Evolutionary conservation across 164 flowering plant species (phyloP).

Genomic region (Protea cynaroides): DNA sequence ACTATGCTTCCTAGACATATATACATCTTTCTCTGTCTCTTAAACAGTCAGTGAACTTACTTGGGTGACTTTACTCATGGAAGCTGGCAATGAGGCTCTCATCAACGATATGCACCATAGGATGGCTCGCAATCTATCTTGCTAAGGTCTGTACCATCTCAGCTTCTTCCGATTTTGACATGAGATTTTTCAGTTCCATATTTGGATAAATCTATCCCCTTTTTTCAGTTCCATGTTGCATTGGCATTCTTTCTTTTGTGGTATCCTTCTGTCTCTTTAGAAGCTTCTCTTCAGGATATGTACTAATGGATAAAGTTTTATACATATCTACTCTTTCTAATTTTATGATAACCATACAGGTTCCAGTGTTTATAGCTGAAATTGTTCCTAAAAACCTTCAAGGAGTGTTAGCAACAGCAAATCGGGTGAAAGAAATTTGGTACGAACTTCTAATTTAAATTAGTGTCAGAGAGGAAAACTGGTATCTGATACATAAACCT

Average conservation of each 20-base stretch:
- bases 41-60: background rate
- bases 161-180: background rate
- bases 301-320: background rate
- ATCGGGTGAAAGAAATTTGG: conserved; percentile 48
- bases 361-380: conserved; percentile 85
- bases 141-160: conserved; percentile 40
- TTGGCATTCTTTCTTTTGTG: conserved; percentile 86
- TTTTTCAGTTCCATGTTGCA: conserved; percentile 73
- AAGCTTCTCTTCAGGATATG: background rate
- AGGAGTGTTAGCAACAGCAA: conserved; percentile 64
- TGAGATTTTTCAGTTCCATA: too few species aligned
- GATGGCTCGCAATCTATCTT: conserved; percentile 76
- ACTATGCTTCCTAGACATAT: too few species aligned
- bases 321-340: background rate
- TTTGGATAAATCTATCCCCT: too few species aligned
- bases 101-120: conserved; percentile 48
- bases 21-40: too few species aligned
- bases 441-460: background rate
- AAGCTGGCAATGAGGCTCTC: conserved; percentile 73
- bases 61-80: background rate
- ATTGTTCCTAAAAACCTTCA: conserved; percentile 75
- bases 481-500: background rate
- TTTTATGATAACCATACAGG: conserved; percentile 30
- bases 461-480: background rate
- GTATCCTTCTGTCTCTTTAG: conserved; percentile 24